Evolutionary conservation across 768 basidiomycete genomes (phyloP).

Genomic region (Auricularia auricula-judae): DNA sequence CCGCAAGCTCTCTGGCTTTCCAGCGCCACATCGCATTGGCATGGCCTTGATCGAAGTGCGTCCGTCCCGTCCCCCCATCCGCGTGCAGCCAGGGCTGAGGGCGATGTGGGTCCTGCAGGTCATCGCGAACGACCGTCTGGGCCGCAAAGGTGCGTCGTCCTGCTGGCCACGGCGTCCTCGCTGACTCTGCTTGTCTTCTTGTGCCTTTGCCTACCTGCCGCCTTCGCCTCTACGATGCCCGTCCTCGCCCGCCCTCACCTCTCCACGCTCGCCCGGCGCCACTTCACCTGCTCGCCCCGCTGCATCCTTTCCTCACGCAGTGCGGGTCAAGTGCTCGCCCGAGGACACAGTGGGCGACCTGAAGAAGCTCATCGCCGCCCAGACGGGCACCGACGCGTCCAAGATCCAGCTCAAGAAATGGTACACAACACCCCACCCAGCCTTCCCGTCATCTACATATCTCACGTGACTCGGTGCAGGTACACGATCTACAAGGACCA

Average conservation of each 20-base stretch:
- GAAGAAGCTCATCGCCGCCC: constrained; percentile 93
- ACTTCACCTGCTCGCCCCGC: background rate
- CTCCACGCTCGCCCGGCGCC: background rate
- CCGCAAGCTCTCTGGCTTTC: too few species aligned
- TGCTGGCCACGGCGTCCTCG: background rate
- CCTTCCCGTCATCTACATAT: background rate
- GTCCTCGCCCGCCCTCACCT: too few species aligned
- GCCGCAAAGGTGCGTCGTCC: constrained; percentile 68
- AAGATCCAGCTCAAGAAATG: constrained; percentile 98
- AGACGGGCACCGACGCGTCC: constrained; percentile 73
- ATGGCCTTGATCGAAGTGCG: constrained; percentile 26
- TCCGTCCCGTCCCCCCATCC: background rate
- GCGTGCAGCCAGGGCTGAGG: background rate
- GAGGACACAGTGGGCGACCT: constrained; percentile 96
- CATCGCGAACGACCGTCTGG: constrained; percentile 92
- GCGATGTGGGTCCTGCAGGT: constrained; percentile 35
- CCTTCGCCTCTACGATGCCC: too few species aligned
- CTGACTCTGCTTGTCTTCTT: background rate
- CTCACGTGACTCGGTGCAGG: constrained; percentile 33
- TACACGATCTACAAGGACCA: constrained; percentile 95
- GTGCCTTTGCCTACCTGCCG: background rate
- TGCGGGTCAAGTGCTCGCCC: constrained; percentile 89
- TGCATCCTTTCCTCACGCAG: constrained; percentile 26
- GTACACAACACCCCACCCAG: constrained; percentile 31
- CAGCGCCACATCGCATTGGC: too few species aligned